Conservation (phyloP, 495 filamentous ascomycete genomes). For the Aspergillus sclerotioniger region DNA sequence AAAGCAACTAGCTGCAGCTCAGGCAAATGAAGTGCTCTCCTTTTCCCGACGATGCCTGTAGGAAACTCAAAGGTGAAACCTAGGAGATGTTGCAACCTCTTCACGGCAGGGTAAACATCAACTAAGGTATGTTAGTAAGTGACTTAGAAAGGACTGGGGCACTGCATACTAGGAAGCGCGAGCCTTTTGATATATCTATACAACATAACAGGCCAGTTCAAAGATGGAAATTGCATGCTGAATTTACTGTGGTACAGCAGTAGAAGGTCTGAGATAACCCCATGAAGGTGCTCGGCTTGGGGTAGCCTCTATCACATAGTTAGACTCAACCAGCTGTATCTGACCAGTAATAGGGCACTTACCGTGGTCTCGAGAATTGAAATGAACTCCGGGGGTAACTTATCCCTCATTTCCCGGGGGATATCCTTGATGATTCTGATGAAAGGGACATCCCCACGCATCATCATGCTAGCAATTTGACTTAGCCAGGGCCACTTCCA, state of each 20-base stretch:
- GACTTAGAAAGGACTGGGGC: not conserved
- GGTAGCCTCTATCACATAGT: slow-evolving; percentile 33
- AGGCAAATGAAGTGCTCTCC: slow-evolving; percentile 51
- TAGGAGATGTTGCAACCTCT: slow-evolving; percentile 56
- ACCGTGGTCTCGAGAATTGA: slow-evolving; percentile 56
- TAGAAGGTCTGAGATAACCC: slow-evolving; percentile 56
- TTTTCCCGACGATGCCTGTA: slow-evolving; percentile 24
- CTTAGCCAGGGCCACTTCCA: not conserved
- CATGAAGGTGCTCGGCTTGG: slow-evolving; percentile 60
- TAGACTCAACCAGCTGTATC: not conserved
- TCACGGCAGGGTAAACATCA: slow-evolving; percentile 65
- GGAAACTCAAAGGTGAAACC: slow-evolving; percentile 58
- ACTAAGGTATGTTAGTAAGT: slow-evolving; percentile 43
- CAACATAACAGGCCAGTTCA: slow-evolving; percentile 67
- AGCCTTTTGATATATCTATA: slow-evolving; percentile 70
- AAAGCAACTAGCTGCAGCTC: slow-evolving; percentile 70
- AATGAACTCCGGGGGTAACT: slow-evolving; percentile 59
- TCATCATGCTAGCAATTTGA: slow-evolving; percentile 29
- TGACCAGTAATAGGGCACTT: slow-evolving; percentile 21
- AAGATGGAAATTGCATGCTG: slow-evolving; percentile 64
- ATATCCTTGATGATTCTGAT: slow-evolving; percentile 44
- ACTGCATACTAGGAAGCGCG: slow-evolving; percentile 69
- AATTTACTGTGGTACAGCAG: slow-evolving; percentile 65
- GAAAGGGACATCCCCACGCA: slow-evolving; percentile 47
- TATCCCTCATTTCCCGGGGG: slow-evolving; percentile 65